phyloP scores from a whole-genome alignment of 192 early-diverging fungal genomes.

The Dispira parvispora region DNA sequence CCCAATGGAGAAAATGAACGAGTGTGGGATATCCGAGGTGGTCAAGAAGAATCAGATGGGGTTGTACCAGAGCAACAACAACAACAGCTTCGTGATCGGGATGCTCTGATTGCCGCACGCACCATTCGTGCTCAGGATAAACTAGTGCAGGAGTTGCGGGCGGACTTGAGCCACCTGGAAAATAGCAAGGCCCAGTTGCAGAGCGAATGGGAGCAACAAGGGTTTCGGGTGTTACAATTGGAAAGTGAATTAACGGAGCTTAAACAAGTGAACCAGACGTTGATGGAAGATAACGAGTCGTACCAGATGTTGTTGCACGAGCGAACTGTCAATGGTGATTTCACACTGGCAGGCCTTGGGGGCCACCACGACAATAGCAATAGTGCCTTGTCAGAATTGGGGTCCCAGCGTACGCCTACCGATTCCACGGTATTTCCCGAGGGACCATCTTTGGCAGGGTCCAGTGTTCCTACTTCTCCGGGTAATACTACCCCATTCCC shows the following conservation, averaged over 20 bases:
- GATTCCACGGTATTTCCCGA: background rate
- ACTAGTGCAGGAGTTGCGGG: background rate
- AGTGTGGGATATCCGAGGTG: constrained; percentile 13
- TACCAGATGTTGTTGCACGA: constrained; percentile 65
- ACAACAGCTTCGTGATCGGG: background rate
- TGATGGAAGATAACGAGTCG: constrained; percentile 69
- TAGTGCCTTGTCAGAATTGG: background rate
- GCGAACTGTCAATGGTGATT: constrained; percentile 64
- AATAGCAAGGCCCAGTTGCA: constrained; percentile 18
- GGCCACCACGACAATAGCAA: background rate
- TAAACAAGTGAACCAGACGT: constrained; percentile 42
- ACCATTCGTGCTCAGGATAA: constrained; percentile 4
- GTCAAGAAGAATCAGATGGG: constrained; percentile 15
- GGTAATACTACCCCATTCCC: background rate
- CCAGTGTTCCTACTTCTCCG: background rate
- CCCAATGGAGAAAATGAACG: constrained; percentile 13
- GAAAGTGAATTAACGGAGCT: constrained; percentile 28
- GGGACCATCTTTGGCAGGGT: background rate
- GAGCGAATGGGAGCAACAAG: constrained; percentile 19
- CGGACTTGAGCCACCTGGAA: constrained; percentile 6
- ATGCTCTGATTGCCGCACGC: constrained; percentile 8
- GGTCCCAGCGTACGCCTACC: background rate
- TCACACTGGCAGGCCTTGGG: constrained; percentile 24
- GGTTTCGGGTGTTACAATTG: constrained; percentile 18
- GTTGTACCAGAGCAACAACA: constrained; percentile 6